A percentile compares a stretch with the other conserved stretches of the same genome.
These are phyloP conservation scores for Astrothelium macrocarpum DNA, from an alignment of 495 filamentous ascomycete genomes.

Conservation along the genomic window DNA sequence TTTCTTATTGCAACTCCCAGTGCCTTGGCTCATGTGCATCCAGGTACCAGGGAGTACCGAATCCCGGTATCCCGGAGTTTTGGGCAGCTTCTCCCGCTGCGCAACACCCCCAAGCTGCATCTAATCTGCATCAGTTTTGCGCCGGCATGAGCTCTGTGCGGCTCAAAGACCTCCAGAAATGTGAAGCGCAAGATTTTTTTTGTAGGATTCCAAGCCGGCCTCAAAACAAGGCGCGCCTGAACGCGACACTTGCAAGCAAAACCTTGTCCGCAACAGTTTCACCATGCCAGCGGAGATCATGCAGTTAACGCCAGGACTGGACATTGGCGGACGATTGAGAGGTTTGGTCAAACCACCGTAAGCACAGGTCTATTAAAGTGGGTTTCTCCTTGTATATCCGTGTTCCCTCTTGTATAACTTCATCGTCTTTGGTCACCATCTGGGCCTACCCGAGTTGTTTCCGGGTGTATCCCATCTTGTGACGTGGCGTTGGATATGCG, in stretches of 20 bases:
- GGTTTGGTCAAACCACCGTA: neutral
- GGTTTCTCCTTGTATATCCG: neutral
- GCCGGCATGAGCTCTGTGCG: neutral
- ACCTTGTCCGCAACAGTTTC: neutral
- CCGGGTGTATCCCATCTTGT: neutral
- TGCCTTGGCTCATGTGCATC: too few species aligned
- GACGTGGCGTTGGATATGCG: constrained; percentile 7
- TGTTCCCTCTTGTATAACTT: neutral
- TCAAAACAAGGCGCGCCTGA: neutral
- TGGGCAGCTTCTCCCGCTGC: neutral
- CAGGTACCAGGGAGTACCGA: neutral
- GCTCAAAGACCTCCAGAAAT: neutral
- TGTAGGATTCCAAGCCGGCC: neutral
- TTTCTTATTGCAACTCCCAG: too few species aligned
- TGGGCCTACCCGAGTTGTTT: neutral
- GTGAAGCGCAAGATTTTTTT: neutral
- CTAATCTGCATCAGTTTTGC: neutral
- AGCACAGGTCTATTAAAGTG: neutral
- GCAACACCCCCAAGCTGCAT: neutral
- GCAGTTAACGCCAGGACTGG: neutral
- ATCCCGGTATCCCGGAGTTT: neutral
- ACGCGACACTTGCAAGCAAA: neutral
- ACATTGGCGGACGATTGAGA: neutral
- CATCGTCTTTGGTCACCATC: neutral
- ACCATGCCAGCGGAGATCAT: neutral